Evolutionary conservation across 768 basidiomycete genomes (phyloP).

Genomic region (Amylocystis lapponica): DNA sequence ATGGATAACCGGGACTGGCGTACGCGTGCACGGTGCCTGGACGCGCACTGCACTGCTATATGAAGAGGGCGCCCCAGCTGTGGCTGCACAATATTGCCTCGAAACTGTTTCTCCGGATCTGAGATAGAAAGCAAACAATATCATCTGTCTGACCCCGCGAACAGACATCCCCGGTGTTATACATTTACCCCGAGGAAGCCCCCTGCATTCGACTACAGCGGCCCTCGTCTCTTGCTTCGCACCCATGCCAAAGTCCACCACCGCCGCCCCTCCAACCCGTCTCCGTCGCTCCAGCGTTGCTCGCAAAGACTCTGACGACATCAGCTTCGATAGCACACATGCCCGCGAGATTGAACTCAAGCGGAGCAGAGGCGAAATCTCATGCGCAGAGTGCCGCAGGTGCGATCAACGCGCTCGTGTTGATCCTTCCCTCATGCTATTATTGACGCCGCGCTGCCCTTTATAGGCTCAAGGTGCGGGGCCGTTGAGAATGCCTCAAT

Average conservation of each 20-base stretch:
- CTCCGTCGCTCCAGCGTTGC: slow-evolving; percentile 16
- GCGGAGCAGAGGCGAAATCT: slow-evolving; percentile 69
- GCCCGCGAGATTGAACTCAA: slow-evolving; percentile 61
- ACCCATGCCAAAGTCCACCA: slow-evolving; percentile 14
- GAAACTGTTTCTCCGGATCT: too few species aligned
- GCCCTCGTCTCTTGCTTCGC: slow-evolving; percentile 20
- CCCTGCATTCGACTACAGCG: too few species aligned
- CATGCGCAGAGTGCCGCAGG: slow-evolving; percentile 75
- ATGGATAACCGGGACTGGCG: too few species aligned
- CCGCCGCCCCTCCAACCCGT: slow-evolving; percentile 14
- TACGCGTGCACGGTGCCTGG: too few species aligned
- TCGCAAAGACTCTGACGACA: slow-evolving; percentile 20
- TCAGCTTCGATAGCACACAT: slow-evolving; percentile 19
- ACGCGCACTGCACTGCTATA: too few species aligned
- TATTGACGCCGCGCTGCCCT: neutral
- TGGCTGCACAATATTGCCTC: too few species aligned
- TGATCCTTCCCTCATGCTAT: neutral
- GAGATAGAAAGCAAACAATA: too few species aligned
- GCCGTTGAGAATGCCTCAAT: too few species aligned
- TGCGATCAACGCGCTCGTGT: slow-evolving; percentile 41
- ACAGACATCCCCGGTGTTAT: too few species aligned
- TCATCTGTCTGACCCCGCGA: too few species aligned
- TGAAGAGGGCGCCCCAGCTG: too few species aligned
- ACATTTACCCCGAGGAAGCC: too few species aligned
- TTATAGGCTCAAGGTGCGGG: slow-evolving; percentile 22